These are phyloP conservation scores for Lipomyces yamadae DNA, from an alignment of 805 yeast genomes.

Conservation along the genomic window DNA sequence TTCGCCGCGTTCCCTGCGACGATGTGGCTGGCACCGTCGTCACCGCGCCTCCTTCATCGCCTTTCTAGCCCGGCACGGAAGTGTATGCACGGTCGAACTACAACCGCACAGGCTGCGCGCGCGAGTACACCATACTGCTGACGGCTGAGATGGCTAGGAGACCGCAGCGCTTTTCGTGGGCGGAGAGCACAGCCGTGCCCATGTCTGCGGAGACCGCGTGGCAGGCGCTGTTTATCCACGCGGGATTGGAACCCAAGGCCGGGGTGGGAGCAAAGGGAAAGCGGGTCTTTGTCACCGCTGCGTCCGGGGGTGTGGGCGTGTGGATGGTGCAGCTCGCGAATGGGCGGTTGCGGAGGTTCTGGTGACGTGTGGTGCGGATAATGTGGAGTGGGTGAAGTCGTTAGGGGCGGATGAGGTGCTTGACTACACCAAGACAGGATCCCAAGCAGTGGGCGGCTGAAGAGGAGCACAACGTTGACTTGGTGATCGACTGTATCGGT, in stretches of 20 bases:
- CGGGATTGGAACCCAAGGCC: conserved; percentile 9
- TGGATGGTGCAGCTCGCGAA: conserved; percentile 7
- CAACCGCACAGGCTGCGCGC: conserved; percentile 11
- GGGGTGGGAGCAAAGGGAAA: conserved; percentile 5
- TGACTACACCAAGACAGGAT: conserved; percentile 9
- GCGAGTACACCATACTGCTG: conserved; percentile 7
- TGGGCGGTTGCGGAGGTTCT: conserved; percentile 8
- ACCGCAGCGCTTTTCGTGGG: conserved; percentile 11
- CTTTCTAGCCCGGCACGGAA: conserved; percentile 2
- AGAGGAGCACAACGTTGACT: conserved; percentile 4
- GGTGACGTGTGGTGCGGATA: conserved; percentile 12
- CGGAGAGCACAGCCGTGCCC: conserved; percentile 7
- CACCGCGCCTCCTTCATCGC: conserved; percentile 8
- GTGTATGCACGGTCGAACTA: conserved; percentile 10
- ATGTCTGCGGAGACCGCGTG: conserved; percentile 12
- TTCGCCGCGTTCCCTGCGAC: conserved; percentile 9
- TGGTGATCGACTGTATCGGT: conserved; percentile 11
- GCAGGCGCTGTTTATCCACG: conserved; percentile 13
- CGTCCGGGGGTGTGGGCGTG: conserved; percentile 16
- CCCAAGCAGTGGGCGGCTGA: conserved; percentile 1
- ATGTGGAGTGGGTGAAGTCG: conserved; percentile 8
- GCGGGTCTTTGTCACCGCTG: conserved; percentile 13
- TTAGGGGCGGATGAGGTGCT: conserved; percentile 16
- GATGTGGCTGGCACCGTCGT: conserved; percentile 12
- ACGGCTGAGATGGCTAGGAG: conserved; percentile 9